A percentile compares a stretch with the other conserved stretches of the same genome.
Evolutionary conservation across 2,329 filamentous ascomycete genomes (phyloP).

Genomic region (Huntiella savannae): DNA sequence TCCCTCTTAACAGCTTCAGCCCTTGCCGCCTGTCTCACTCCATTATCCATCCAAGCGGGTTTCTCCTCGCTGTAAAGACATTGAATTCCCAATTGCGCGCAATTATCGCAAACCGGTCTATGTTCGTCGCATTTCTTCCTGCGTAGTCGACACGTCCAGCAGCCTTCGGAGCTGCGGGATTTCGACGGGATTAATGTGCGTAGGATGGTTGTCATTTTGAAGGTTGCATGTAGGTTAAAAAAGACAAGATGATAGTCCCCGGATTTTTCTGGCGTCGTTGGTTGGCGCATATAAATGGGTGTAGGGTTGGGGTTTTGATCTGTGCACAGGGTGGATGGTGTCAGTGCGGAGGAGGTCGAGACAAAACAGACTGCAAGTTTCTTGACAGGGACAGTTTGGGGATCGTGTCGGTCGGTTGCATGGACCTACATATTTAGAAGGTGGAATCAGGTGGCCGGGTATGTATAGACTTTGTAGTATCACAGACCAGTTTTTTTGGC

Average conservation of each 20-base stretch:
- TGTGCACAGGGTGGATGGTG: background rate
- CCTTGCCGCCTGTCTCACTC: conserved; percentile 28
- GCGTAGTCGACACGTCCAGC: conserved; percentile 41
- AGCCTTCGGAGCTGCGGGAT: conserved; percentile 20
- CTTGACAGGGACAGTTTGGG: background rate
- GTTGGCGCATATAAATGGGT: background rate
- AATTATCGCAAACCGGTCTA: conserved; percentile 31
- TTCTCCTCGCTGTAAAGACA: conserved; percentile 34
- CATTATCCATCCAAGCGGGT: conserved; percentile 40
- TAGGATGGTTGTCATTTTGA: conserved; percentile 6
- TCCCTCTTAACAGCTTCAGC: conserved; percentile 35
- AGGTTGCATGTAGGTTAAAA: background rate
- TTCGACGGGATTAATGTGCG: conserved; percentile 10
- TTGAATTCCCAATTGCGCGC: conserved; percentile 33
- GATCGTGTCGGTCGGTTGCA: background rate
- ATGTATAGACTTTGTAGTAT: no score
- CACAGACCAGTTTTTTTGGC: no score
- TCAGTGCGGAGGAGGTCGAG: background rate
- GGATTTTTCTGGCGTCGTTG: background rate
- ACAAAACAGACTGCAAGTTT: background rate
- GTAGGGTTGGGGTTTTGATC: background rate
- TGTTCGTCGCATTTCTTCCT: conserved; percentile 42
- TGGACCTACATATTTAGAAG: no score
- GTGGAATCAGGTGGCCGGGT: no score
- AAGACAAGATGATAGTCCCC: background rate